phyloP scores from a whole-genome alignment of 176 grass and related monocot species.

The Secale cereale region DNA sequence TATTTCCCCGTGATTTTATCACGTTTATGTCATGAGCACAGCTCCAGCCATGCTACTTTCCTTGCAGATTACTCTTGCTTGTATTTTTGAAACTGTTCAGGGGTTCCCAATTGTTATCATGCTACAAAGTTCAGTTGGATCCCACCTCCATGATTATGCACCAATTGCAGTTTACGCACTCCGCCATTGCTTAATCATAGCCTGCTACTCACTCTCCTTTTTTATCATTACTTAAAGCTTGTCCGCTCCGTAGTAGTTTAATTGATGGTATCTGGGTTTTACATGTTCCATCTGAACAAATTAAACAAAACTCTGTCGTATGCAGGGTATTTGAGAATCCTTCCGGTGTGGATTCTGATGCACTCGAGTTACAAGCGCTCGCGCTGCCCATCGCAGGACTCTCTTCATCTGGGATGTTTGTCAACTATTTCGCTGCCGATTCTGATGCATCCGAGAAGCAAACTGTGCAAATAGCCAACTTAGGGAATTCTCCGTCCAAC shows the following conservation, averaged over 20 bases:
- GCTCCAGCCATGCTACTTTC: background rate
- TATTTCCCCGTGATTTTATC: background rate
- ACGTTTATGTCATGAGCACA: background rate
- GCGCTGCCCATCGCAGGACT: slow-evolving; percentile 29
- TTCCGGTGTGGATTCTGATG: slow-evolving; percentile 6
- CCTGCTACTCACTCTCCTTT: background rate
- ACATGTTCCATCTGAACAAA: background rate
- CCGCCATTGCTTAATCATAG: background rate
- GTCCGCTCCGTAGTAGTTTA: background rate
- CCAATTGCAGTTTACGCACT: background rate
- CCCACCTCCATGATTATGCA: background rate
- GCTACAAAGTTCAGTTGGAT: background rate
- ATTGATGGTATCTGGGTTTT: background rate
- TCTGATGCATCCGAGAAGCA: slow-evolving; percentile 11
- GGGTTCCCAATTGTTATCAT: background rate
- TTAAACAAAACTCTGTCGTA: background rate
- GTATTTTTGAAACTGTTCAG: background rate
- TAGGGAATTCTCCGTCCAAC: slow-evolving; percentile 11
- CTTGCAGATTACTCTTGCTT: slow-evolving; percentile 7
- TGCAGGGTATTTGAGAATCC: slow-evolving; percentile 46
- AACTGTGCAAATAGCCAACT: background rate
- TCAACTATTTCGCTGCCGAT: slow-evolving; percentile 29
- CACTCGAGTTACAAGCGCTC: background rate
- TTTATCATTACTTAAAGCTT: background rate
- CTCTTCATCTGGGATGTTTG: slow-evolving; percentile 28